Conservation (phyloP, 441 rosid genomes). For the Metrosideros polymorpha region DNA sequence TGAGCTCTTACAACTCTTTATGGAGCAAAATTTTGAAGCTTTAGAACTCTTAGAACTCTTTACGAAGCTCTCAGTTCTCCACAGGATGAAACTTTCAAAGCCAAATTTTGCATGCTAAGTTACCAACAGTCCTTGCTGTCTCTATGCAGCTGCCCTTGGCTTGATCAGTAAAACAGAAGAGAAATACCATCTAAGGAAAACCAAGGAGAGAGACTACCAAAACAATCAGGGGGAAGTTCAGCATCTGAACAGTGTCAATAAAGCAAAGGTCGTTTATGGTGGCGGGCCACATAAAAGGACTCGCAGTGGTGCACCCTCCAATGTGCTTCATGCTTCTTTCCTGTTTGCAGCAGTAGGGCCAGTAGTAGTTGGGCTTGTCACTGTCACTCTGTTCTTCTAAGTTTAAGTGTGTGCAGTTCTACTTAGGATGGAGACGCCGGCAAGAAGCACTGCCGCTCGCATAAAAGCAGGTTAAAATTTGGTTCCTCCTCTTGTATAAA, state of each 20-base stretch:
- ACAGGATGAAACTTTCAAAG: background rate
- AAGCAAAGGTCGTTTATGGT: slow-evolving; percentile 19
- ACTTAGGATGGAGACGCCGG: background rate
- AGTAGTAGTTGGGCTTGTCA: slow-evolving; percentile 3
- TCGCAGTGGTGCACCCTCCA: slow-evolving; percentile 15
- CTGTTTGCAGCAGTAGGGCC: background rate
- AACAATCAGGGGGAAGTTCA: background rate
- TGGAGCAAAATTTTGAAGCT: no score
- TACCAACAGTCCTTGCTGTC: background rate
- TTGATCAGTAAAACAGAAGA: background rate
- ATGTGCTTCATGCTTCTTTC: slow-evolving; percentile 13
- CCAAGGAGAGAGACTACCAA: background rate
- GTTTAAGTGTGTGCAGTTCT: background rate
- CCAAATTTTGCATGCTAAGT: background rate
- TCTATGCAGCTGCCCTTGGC: slow-evolving; percentile 5
- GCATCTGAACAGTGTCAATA: background rate
- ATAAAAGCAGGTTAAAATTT: background rate
- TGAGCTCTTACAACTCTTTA: background rate
- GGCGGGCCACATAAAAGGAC: slow-evolving; percentile 25
- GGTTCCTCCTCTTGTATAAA: background rate
- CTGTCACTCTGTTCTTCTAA: background rate
- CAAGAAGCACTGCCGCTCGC: background rate
- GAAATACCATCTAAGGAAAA: background rate
- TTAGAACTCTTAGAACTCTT: no score
- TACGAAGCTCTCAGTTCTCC: no score